Evolutionary conservation across 768 basidiomycete species (phyloP).

Genomic region (Antrodiella citrinella): DNA sequence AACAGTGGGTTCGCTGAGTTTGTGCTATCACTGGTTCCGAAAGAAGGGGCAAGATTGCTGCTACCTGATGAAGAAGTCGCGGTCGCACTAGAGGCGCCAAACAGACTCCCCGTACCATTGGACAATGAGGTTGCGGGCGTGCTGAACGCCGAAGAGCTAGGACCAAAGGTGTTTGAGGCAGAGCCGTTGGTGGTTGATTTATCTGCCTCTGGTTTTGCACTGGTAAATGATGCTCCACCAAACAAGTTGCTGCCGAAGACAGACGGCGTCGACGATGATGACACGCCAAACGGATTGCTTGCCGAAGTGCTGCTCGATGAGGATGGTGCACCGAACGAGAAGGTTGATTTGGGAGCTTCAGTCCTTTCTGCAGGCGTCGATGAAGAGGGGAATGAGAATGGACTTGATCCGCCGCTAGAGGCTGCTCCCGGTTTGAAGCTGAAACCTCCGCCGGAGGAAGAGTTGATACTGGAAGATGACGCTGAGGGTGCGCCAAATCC

Average conservation of each 20-base stretch:
- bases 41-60: too few relatives aligned
- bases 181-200: background rate
- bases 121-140: conserved; percentile 6
- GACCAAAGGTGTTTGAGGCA: background rate
- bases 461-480: conserved; percentile 9
- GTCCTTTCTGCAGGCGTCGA: background rate
- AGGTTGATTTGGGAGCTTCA: conserved; percentile 22
- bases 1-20: conserved; percentile 12
- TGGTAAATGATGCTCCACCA: background rate
- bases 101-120: conserved; percentile 5
- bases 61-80: conserved; percentile 1
- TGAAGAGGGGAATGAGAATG: conserved; percentile 4
- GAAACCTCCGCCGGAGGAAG: conserved; percentile 11
- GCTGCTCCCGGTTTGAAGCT: background rate
- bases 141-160: conserved; percentile 1
- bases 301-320: conserved; percentile 5
- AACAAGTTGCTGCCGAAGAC: conserved; percentile 11
- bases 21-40: too few relatives aligned
- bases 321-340: conserved; percentile 16
- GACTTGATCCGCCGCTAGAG: background rate
- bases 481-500: conserved; percentile 16
- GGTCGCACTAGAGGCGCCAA: conserved; percentile 6
- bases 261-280: conserved; percentile 2
- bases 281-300: background rate
- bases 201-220: conserved; percentile 3